Evolutionary conservation across 2,329 filamentous ascomycete genomes (phyloP).

Genomic region (Fusarium pilosicola): DNA sequence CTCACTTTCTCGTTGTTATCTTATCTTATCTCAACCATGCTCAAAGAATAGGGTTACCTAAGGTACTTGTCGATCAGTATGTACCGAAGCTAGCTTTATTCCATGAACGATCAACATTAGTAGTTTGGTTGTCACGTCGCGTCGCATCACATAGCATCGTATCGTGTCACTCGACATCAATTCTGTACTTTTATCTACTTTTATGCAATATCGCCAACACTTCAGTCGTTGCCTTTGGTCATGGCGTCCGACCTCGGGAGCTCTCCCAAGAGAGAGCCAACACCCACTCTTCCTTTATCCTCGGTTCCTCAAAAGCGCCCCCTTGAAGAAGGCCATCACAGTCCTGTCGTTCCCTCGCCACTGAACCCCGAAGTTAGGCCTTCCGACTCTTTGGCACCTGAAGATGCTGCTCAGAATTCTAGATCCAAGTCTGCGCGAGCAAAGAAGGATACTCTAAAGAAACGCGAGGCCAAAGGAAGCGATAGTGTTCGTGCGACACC

Average conservation of each 20-base stretch:
- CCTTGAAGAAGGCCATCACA: constrained; percentile 73
- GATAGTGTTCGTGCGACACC: constrained; percentile 66
- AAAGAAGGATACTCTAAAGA: constrained; percentile 76
- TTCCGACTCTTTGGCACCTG: constrained; percentile 51
- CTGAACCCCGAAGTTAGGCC: constrained; percentile 72
- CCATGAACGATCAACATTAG: not conserved
- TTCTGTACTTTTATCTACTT: not conserved
- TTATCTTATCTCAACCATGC: constrained; percentile 19
- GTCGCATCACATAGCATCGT: not conserved
- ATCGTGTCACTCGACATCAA: not conserved
- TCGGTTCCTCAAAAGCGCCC: constrained; percentile 72
- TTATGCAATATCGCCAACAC: not conserved
- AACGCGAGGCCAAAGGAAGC: constrained; percentile 70
- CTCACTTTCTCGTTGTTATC: not conserved
- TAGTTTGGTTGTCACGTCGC: not conserved
- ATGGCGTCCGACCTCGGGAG: constrained; percentile 52
- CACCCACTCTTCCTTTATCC: constrained; percentile 53
- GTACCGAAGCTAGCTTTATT: not conserved
- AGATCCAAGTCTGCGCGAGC: constrained; percentile 56
- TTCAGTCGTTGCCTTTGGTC: constrained; percentile 8
- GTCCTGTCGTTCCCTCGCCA: constrained; percentile 76
- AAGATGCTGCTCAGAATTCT: constrained; percentile 58
- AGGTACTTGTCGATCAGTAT: not conserved
- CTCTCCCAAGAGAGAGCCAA: constrained; percentile 54
- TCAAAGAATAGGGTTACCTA: constrained; percentile 6